phyloP scores from a whole-genome alignment of 2,329 filamentous ascomycete species.

The Apiospora saccharicola region DNA sequence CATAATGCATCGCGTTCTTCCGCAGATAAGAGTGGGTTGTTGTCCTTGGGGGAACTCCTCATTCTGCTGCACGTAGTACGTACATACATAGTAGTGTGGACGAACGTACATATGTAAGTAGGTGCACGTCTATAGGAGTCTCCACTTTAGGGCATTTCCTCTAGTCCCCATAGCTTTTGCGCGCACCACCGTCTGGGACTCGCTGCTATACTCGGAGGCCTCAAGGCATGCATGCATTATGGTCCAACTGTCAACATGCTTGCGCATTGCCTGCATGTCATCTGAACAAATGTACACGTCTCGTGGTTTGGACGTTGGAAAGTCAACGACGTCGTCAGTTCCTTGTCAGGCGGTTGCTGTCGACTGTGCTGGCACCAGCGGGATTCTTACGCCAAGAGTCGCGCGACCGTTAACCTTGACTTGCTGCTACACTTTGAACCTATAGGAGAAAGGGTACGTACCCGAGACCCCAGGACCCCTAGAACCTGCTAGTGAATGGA shows the following conservation, averaged over 20 bases:
- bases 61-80: neutral
- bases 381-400: too few species aligned
- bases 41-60: neutral
- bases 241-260: neutral
- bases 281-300: neutral
- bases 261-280: neutral
- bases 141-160: neutral
- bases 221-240: neutral
- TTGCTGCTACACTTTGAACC: neutral
- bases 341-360: neutral
- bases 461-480: neutral
- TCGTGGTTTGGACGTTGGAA: neutral
- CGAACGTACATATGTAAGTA: neutral
- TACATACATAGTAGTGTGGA: neutral
- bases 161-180: neutral
- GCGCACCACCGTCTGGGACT: neutral
- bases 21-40: neutral
- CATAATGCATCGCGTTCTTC: slow-evolving; percentile 1
- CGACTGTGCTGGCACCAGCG: neutral
- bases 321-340: neutral
- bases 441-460: slow-evolving; percentile 1
- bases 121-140: neutral
- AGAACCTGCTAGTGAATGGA: neutral
- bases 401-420: too few species aligned
- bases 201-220: neutral